A percentile compares a stretch with the other conserved stretches of the same genome.
Evolutionary conservation across 306 rosid species (phyloP).

Genomic region (Malus domestica): ASM211411v1 NC_041794.1:34349501-34350000

Average conservation of each 20-base stretch:
- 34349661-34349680: too few species aligned
- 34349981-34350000: slow-evolving; percentile 75
- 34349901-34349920: slow-evolving; percentile 71
- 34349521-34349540: background rate
- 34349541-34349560: background rate
- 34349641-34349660: background rate
- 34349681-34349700: background rate
- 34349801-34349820: slow-evolving; percentile 72
- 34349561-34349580: background rate
- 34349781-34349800: slow-evolving; percentile 55
- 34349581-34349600: background rate
- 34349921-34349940: slow-evolving; percentile 69
- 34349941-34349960: slow-evolving; percentile 91
- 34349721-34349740: background rate
- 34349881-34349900: slow-evolving; percentile 74
- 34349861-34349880: slow-evolving; percentile 79
- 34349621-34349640: background rate
- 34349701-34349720: too few species aligned
- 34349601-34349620: background rate
- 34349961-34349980: slow-evolving; percentile 84
- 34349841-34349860: slow-evolving; percentile 70
- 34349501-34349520: slow-evolving; percentile 3
- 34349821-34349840: slow-evolving; percentile 83
- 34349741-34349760: background rate
- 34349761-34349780: background rate